Evolutionary conservation across 192 early-diverging fungal genomes (phyloP), one percentile per base, ranked within the genome.

Genomic region (Coemansia sp.): DNA sequence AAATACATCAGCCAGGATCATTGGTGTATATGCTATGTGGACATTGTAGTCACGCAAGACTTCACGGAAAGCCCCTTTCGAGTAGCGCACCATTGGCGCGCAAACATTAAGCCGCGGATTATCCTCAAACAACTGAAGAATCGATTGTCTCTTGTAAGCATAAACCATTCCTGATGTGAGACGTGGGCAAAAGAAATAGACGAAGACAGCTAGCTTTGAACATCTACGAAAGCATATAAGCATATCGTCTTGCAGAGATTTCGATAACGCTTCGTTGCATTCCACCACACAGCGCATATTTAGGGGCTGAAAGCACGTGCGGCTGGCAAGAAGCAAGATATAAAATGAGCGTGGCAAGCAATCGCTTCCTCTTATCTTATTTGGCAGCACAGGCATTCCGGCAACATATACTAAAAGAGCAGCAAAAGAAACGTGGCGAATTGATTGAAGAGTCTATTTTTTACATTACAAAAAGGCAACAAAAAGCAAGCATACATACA

Each of bases 61-160:
- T 61, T 96, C 90, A 58, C 96, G 84, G 75, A 98, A 98, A 0
- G 96, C 90, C 6, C 95, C 77, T 67, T 97, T 98, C 65, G 94
- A 95, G 76, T 98, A 98, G 39, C 96, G 85, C 10, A 98, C 96
- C 96, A 98, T 98, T 1, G 96, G 96, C 5, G 94, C 96, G 62
- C 92, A 94, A 5, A 96, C 90, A 68, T 90, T 93, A 41, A 96
- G 66, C 62, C 88, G 84, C 21, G 81, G 74, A 52, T 87, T 87
- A 12, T 80, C 71, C 45, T 85, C 83, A 52, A 88, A 85, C 13
- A 90, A 74, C 58, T 87, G 72, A 37, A 89, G 62, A 49, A 84
- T 72, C 36, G 83, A 84, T 21, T 66, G 72, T 13, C 78, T 67
- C 46, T 51, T 66, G 45, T 61, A 60, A 6, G 64, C 52, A 46